phyloP scores from a whole-genome alignment of 169 alveolate species.

The Plasmodium berghei region DNA sequence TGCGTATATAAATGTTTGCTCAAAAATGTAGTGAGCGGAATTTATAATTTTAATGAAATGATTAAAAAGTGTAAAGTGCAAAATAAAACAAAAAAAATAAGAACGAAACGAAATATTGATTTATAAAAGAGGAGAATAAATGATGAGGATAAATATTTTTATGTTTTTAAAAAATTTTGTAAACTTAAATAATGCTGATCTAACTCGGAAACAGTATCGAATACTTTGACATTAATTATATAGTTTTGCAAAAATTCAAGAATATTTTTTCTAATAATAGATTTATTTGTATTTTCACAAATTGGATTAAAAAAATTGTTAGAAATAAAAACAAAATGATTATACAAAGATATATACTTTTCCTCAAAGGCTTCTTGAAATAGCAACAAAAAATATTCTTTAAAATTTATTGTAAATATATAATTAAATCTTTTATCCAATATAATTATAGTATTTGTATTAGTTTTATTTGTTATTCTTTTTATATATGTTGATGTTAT shows the following conservation, averaged over 20 bases:
- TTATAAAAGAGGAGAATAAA: too few species aligned
- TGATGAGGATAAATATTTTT: too few species aligned
- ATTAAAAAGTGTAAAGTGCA: too few species aligned
- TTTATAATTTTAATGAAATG: too few species aligned
- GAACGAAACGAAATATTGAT: too few species aligned
- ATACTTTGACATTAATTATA: not conserved
- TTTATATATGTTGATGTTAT: not conserved
- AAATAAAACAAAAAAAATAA: too few species aligned
- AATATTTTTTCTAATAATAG: not conserved
- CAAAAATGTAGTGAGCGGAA: too few species aligned
- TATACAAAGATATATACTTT: not conserved
- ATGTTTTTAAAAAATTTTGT: not conserved
- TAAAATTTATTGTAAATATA: constrained; percentile 10
- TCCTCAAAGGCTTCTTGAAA: constrained; percentile 27
- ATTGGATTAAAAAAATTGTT: not conserved
- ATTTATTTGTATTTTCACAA: not conserved
- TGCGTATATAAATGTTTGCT: too few species aligned
- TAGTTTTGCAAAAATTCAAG: not conserved
- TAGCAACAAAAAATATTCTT: constrained; percentile 16
- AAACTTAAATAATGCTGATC: not conserved
- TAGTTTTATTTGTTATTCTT: not conserved
- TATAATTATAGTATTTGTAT: not conserved
- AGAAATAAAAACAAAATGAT: constrained; percentile 20
- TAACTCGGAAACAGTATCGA: not conserved
- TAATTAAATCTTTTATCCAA: constrained; percentile 47